Base-by-base conservation (phyloP, 495 filamentous ascomycete genomes). In the Sporormia fimetaria region DNA sequence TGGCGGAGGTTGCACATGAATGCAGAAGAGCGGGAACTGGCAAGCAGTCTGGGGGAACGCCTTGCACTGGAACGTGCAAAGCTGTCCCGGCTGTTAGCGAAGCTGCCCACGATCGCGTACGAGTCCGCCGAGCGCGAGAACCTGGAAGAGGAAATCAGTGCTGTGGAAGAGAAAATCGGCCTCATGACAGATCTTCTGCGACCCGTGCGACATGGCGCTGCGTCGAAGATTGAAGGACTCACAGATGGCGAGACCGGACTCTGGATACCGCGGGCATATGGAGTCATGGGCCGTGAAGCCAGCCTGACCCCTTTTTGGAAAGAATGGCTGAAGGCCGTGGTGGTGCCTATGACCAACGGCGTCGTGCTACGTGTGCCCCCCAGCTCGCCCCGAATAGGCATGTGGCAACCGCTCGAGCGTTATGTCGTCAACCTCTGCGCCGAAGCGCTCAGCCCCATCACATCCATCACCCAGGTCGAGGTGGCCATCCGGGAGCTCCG, bases 401-500 rank as follows among this genome's bases (percentile, higher is more conserved):
- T 85, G 44, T 98, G 90, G 90, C 88, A 94, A 55, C 90, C 90
- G 17, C 62, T 98, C 37, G 90, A 98, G 64, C 74, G 86, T 62
- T 98, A 95, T 62, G 90, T 98, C 26, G 82, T 96, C 64, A 98
- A 98, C 57, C 73, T 98, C 15, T 98, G 90, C 61, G 87, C 87
- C 8, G 92, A 96, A 59, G 90, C 90, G 4, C 78, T 88, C 50
- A 83, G 83, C 50, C 90, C 90, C 2, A 78, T 87, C 15, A 79
- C 82, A 17, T 96, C 90, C 3, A 85, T 87, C 60, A 98, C 90
- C 0, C 92, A 96, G 58, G 87, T 96, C 12, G 90, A 98, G 64
- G 67, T 98, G 14, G 76, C 80, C 1, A 78, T 98, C 11, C 76
- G 90, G 31, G 90, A 98, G 52, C 66, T 98, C 43, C 81, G 87